Percentiles rank a stretch among this genome's conserved stretches.
Conservation (phyloP, 2,329 filamentous ascomycete genomes). For the Nemania bipapillata region DNA sequence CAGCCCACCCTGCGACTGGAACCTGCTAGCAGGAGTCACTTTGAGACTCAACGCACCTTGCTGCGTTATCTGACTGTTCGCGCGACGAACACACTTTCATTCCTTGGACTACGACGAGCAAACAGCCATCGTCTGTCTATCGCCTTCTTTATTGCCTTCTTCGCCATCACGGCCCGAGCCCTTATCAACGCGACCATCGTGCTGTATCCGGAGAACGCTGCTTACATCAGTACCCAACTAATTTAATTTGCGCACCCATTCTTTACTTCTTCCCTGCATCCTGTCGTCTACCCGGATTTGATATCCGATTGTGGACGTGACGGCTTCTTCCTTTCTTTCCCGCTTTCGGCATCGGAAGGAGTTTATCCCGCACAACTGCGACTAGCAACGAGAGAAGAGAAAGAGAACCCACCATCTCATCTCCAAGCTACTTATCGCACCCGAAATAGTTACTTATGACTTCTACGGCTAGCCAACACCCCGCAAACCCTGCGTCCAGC, state of each 20-base stretch:
- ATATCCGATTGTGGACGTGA: slow-evolving; percentile 45
- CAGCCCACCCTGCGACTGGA: slow-evolving; percentile 24
- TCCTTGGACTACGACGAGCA: slow-evolving; percentile 39
- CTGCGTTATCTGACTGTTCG: slow-evolving; percentile 35
- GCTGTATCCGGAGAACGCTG: slow-evolving; percentile 25
- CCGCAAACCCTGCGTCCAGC: slow-evolving; percentile 67
- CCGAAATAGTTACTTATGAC: slow-evolving; percentile 65
- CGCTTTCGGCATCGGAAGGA: slow-evolving; percentile 28
- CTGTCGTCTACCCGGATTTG: slow-evolving; percentile 46
- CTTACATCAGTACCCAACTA: slow-evolving; percentile 32
- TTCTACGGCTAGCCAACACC: slow-evolving; percentile 68
- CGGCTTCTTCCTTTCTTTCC: slow-evolving; percentile 41
- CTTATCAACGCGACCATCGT: slow-evolving; percentile 22
- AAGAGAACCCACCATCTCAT: slow-evolving; percentile 12
- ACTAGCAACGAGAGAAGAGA: slow-evolving; percentile 36
- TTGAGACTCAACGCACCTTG: slow-evolving; percentile 14
- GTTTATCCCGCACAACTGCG: slow-evolving; percentile 39
- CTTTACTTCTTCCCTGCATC: slow-evolving; percentile 38
- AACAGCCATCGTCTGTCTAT: slow-evolving; percentile 36
- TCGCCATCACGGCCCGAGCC: slow-evolving; percentile 30
- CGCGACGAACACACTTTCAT: slow-evolving; percentile 39
- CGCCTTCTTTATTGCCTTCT: slow-evolving; percentile 35
- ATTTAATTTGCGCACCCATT: slow-evolving; percentile 38
- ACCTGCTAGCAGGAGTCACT: slow-evolving; percentile 29
- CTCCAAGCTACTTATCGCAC: slow-evolving; percentile 28